These are phyloP conservation scores for Saccharomycopsis hybrid DNA, from an alignment of 1,139 yeast genomes.

Conservation along the genomic window DNA sequence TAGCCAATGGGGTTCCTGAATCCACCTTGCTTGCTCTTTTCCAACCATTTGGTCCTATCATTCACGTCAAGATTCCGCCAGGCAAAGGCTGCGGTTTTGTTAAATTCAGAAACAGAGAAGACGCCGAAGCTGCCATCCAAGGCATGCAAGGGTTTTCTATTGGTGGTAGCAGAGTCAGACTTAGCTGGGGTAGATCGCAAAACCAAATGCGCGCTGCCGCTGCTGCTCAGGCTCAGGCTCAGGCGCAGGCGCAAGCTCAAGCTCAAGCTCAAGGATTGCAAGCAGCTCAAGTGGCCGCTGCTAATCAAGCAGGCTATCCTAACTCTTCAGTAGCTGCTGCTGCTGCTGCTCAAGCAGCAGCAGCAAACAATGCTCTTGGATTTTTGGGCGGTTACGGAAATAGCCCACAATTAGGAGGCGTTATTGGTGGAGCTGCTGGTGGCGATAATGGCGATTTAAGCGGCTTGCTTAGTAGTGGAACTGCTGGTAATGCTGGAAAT, in stretches of 20 bases:
- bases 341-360: background rate
- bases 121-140: conserved; percentile 66
- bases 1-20: conserved; percentile 53
- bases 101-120: conserved; percentile 53
- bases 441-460: background rate
- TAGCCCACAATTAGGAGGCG: background rate
- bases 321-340: no score
- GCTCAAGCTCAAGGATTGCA: conserved; percentile 1
- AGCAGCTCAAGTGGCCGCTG: conserved; percentile 1
- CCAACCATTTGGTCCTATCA: conserved; percentile 59
- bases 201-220: conserved; percentile 16
- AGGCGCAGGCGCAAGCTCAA: conserved; percentile 5
- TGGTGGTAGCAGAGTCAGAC: conserved; percentile 59
- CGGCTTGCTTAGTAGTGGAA: background rate
- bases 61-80: conserved; percentile 61
- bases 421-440: background rate
- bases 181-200: conserved; percentile 62
- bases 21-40: conserved; percentile 53
- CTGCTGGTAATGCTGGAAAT: background rate
- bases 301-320: background rate
- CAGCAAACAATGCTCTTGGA: background rate
- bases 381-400: background rate
- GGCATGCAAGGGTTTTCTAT: conserved; percentile 71
- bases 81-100: conserved; percentile 52
- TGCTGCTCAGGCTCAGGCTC: conserved; percentile 6